These are phyloP conservation scores for Pyrenochaeta sp. DNA, from an alignment of 2,329 filamentous ascomycete genomes.

Conservation along the genomic window DNA sequence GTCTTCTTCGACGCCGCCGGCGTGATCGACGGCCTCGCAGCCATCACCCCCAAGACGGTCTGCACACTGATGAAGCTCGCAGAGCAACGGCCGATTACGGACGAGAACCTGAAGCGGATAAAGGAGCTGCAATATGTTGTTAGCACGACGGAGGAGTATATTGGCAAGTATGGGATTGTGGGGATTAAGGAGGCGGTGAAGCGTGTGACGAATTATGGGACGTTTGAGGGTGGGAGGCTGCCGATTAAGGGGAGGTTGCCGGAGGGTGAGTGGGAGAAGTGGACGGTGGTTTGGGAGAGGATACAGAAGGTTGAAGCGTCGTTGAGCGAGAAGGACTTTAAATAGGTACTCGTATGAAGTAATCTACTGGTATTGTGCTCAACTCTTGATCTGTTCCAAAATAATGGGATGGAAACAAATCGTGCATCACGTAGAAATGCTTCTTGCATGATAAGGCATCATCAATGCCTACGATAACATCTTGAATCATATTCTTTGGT, in stretches of 20 bases:
- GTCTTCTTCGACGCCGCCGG: constrained; percentile 69
- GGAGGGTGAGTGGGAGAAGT: constrained; percentile 64
- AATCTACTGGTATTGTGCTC: no score
- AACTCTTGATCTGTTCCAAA: no score
- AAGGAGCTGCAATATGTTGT: constrained; percentile 67
- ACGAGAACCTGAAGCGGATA: constrained; percentile 56
- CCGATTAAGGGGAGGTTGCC: constrained; percentile 66
- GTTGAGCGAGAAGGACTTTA: constrained; percentile 34
- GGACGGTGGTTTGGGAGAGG: constrained; percentile 40
- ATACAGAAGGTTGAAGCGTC: constrained; percentile 43
- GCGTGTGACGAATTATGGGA: constrained; percentile 66
- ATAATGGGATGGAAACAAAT: no score
- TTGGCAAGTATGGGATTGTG: constrained; percentile 66
- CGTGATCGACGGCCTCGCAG: constrained; percentile 71
- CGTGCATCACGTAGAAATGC: no score
- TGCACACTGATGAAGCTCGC: constrained; percentile 64
- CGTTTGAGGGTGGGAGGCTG: constrained; percentile 65
- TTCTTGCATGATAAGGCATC: no score
- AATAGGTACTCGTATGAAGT: no score
- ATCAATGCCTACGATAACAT: no score
- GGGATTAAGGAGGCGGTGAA: constrained; percentile 71
- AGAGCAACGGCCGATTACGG: constrained; percentile 45
- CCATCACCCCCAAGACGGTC: constrained; percentile 69
- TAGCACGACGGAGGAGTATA: constrained; percentile 67
- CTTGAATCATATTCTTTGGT: no score